Conservation (phyloP, 805 yeast species). For the Ogataea pignaliae region DNA sequence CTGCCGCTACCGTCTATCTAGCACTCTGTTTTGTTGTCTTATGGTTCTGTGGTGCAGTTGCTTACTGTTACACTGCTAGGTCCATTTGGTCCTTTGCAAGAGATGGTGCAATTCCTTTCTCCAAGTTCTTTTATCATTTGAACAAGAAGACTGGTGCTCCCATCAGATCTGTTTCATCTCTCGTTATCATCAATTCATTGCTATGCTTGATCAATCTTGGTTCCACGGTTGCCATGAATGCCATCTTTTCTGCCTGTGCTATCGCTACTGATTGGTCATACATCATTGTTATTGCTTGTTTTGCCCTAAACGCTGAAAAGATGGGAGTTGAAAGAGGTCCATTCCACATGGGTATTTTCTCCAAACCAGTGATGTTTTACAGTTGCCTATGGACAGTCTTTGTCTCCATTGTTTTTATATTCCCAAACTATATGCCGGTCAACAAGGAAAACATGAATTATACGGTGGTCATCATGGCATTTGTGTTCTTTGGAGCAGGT, state of each 20-base stretch:
- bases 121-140: constrained; percentile 38
- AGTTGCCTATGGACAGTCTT: constrained; percentile 44
- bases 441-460: constrained; percentile 46
- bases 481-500: constrained; percentile 33
- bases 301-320: constrained; percentile 41
- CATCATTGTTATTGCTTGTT: constrained; percentile 41
- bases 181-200: constrained; percentile 37
- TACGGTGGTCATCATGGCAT: constrained; percentile 46
- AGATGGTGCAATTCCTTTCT: constrained; percentile 48
- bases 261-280: constrained; percentile 48
- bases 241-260: constrained; percentile 50
- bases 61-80: constrained; percentile 45
- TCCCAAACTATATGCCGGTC: constrained; percentile 47
- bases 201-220: constrained; percentile 41
- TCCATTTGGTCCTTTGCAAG: constrained; percentile 55
- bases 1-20: constrained; percentile 49
- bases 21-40: constrained; percentile 44
- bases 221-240: constrained; percentile 44
- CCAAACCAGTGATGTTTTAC: constrained; percentile 36
- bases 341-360: constrained; percentile 40
- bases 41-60: constrained; percentile 51
- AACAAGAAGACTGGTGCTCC: constrained; percentile 39
- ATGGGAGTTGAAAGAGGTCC: constrained; percentile 46
- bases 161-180: constrained; percentile 40
- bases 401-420: constrained; percentile 43